Evolutionary conservation across 805 yeast species (phyloP).

Genomic region (Danielozyma ontarioensis): DNA sequence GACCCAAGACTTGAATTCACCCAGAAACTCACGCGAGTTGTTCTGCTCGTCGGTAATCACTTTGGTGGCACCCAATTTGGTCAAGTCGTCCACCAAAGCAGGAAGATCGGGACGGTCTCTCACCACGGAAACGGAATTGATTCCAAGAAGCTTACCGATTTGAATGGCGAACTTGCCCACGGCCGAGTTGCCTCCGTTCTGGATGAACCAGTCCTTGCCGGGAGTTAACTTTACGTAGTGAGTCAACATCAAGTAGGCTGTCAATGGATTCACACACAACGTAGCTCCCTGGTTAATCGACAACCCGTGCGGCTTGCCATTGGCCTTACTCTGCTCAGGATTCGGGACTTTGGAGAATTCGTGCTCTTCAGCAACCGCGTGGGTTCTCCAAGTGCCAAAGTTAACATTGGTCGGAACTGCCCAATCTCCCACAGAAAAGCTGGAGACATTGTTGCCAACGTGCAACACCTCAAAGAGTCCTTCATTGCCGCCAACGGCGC

Average conservation of each 20-base stretch:
- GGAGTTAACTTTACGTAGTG: slow-evolving; percentile 55
- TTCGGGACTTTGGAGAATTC: slow-evolving; percentile 57
- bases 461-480: slow-evolving; percentile 14
- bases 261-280: slow-evolving; percentile 84
- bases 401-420: slow-evolving; percentile 72
- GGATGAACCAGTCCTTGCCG: slow-evolving; percentile 84
- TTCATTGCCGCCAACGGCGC: slow-evolving; percentile 15
- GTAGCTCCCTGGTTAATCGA: slow-evolving; percentile 68
- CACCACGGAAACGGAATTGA: slow-evolving; percentile 81
- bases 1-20: slow-evolving; percentile 52
- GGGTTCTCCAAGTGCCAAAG: slow-evolving; percentile 93
- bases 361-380: slow-evolving; percentile 49
- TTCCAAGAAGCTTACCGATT: slow-evolving; percentile 70
- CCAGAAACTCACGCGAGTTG: slow-evolving; percentile 59
- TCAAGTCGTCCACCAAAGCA: slow-evolving; percentile 48
- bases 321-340: slow-evolving; percentile 40
- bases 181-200: slow-evolving; percentile 94
- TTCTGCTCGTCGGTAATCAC: slow-evolving; percentile 89
- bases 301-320: slow-evolving; percentile 27
- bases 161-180: slow-evolving; percentile 92
- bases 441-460: slow-evolving; percentile 11
- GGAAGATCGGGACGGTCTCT: slow-evolving; percentile 80
- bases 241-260: slow-evolving; percentile 85
- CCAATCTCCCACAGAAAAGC: slow-evolving; percentile 59
- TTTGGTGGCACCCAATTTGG: slow-evolving; percentile 70